Base-by-base conservation (phyloP, 140 eudicot genomes). In the Anethum foeniculum region DNA sequence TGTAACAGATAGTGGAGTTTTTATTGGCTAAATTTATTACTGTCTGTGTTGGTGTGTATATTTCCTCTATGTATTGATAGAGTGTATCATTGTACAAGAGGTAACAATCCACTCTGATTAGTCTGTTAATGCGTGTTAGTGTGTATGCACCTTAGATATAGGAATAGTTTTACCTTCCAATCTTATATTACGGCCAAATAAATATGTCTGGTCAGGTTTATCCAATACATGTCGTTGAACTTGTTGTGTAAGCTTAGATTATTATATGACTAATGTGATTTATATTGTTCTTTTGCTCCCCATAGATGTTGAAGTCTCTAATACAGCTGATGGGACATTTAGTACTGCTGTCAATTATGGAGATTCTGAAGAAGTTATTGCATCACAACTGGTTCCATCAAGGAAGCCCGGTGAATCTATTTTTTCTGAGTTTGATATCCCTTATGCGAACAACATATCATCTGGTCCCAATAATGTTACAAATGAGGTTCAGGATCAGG, bases 331-430 rank as follows among this genome's bases (percentile, higher is more conserved):
- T 30, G 74, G 74, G 74, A 32, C 43, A 67, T 30, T 4, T 30
- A 14, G 43, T 67, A 39, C 74, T 67, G 74, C 21, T 2, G 74
- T 32, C 9, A 67, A 67, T 67, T 32, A 74, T 32, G 72, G 28
- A 21, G 82, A n/a, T 18, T 39, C 30, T 39, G 86, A 81, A 46
- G n/a, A 46, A 62, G 56, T 16, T 51, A 71, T 49, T 27, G 30
- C 27, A 15, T 38, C 16, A 6, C 49, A 68, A 39, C 77, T 71
- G 39, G 58, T 18, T 56, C 44, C 71, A 23, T 52, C 39, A 14
- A 84, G 52, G 39, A 74, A 80, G 44, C 14, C 14, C 80, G 85
- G 79, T 69, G 87, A 82, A 38, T 54, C 14, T 75, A 30, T 32
- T 27, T 18, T 23, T 49, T 7, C 27, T 56, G 49, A 65, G 76